A percentile compares a stretch with the other conserved stretches of the same genome.
These are phyloP conservation scores for Rubroshorea leprosula DNA, from an alignment of 345 rosid species.

Conservation along the genomic window DNA sequence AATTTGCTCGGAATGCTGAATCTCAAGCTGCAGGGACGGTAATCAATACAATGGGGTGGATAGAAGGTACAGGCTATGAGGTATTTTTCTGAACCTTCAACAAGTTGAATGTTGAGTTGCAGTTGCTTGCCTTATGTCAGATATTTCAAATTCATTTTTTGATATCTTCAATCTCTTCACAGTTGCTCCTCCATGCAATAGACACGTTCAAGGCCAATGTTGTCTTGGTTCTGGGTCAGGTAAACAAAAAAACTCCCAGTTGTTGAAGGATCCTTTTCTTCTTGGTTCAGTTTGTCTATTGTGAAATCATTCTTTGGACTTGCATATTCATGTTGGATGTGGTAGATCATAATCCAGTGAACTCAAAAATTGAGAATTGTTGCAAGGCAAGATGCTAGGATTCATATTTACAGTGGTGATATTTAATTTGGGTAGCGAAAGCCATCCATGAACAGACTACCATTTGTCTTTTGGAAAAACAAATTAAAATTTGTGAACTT, in stretches of 20 bases:
- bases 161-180: constrained; percentile 13
- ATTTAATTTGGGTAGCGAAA: too few species aligned
- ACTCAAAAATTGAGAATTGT: too few species aligned
- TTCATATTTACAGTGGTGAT: too few species aligned
- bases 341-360: too few species aligned
- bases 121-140: neutral
- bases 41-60: constrained; percentile 97
- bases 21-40: constrained; percentile 88
- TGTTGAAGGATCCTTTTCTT: too few species aligned
- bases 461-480: too few species aligned
- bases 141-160: neutral
- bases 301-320: neutral
- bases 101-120: neutral
- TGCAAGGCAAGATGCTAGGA: too few species aligned
- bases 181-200: constrained; percentile 80
- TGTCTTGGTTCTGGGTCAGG: constrained; percentile 89
- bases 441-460: too few species aligned
- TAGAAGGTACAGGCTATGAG: constrained; percentile 88
- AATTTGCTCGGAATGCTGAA: constrained; percentile 60
- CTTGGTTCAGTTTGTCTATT: neutral
- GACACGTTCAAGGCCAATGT: constrained; percentile 77
- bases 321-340: neutral
- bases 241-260: constrained; percentile 11
- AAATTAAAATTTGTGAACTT: too few species aligned
- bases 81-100: constrained; percentile 24